Conservation (phyloP, 768 basidiomycete genomes). For the Suillus luteus region DNA sequence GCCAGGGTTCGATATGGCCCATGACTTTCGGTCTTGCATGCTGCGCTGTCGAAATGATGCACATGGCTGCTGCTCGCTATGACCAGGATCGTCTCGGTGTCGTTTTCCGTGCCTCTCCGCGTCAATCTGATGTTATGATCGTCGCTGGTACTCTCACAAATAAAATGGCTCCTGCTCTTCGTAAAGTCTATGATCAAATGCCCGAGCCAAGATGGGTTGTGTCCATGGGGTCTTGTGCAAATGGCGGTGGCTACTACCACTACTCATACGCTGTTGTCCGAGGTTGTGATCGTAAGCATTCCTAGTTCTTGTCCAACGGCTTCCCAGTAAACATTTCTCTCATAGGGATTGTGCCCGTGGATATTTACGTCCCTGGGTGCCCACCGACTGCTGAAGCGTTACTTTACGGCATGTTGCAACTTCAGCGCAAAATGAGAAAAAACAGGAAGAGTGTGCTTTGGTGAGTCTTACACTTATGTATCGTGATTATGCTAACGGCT, state of each 20-base stretch:
- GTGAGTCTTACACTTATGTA: constrained; percentile 41
- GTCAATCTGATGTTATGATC: constrained; percentile 98
- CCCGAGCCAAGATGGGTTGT: constrained; percentile 99
- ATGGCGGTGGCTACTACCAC: constrained; percentile 96
- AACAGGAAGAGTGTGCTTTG: constrained; percentile 86
- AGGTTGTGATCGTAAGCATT: constrained; percentile 86
- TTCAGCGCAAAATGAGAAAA: constrained; percentile 94
- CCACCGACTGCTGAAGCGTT: constrained; percentile 96
- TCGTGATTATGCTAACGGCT: not conserved
- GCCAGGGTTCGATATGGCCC: constrained; percentile 99
- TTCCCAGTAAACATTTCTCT: not conserved
- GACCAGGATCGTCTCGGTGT: constrained; percentile 98
- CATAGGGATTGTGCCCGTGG: constrained; percentile 92
- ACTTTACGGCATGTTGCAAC: constrained; percentile 93
- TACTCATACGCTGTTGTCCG: constrained; percentile 99
- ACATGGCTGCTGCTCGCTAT: constrained; percentile 98
- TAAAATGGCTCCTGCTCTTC: constrained; percentile 98
- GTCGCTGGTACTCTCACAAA: constrained; percentile 98
- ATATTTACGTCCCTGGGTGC: constrained; percentile 97
- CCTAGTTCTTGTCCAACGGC: constrained; percentile 4
- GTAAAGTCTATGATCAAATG: constrained; percentile 99
- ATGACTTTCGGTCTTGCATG: constrained; percentile 99
- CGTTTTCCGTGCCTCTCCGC: constrained; percentile 98
- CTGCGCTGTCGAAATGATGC: constrained; percentile 99
- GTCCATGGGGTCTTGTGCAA: constrained; percentile 99